Base-by-base conservation (phyloP, 441 rosid genomes). In the Hura crepitans region DNA sequence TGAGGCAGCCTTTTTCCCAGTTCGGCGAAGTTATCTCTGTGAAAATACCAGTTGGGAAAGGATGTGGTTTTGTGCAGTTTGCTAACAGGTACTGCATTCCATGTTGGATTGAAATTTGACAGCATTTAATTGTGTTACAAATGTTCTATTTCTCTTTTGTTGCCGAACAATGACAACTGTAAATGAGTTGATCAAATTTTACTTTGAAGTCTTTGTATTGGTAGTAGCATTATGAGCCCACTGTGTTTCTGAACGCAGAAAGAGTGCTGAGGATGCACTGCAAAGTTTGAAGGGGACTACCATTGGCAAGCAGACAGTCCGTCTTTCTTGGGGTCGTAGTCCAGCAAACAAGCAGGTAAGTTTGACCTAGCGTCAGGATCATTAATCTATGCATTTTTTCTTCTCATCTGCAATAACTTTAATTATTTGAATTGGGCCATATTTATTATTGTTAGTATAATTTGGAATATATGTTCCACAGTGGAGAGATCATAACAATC, bases 281-380 rank as follows among this genome's bases (percentile, higher is more conserved):
- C 80, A 89, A 77, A 83, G 71, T 69, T 80, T 91, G 81, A 90
- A 88, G 27, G 96, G 91, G 64, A 84, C 92, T 57, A 85, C 83
- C 46, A 89, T 94, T 11, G 97, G 98, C 69, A 88, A 89, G 79
- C 95, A 91, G 79, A 86, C 89, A 18, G 96, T 94, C 61, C 93
- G 98, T 8, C 94, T 94, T 72, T 90, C 97, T 4, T 91, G 98
- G 98, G 98, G 98, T 65, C 91, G 97, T 54, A 91, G 74, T 74
- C 89, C 93, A 7, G 92, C 81, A 17, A 83, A 85, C 85, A 93
- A 82, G 77, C 98, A 88, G 88, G 98, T 91, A 81, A 81, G 31
- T 15, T 58, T 56, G 60, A 56, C 31, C 49, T 4, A 31, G 55
- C 46, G 58, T 20, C 30, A 28, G 50, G 10, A 22, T 49, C 7